Evolutionary conservation across 2,329 filamentous ascomycete species (phyloP), one percentile per base, ranked within the genome.

Genomic region (Trichoderma polysporum): DNA sequence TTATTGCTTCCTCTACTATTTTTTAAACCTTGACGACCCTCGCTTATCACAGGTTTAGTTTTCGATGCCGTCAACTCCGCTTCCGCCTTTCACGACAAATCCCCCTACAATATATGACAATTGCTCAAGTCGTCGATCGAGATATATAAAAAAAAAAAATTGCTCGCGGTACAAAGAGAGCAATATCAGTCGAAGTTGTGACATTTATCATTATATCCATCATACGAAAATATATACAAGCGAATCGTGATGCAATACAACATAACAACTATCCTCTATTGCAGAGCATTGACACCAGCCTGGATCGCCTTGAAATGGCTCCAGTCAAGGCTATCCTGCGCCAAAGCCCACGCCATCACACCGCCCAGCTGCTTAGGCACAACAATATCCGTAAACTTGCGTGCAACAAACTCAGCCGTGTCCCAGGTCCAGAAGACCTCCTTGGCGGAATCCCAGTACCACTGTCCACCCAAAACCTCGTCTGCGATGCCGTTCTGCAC

Each of bases 361-460:
- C 85, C 84, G 3, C 83, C 84, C 1, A 86, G 71, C 0, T 74
- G 74, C 66, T 79, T 77, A 19, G 74, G 73, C 25, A 73, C 70
- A 12, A 85, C 76, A 50, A 85, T 81, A 1, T 79, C 71, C 1
- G 76, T 69, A 54, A 86, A 82, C 75, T 87, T 87, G 52, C 75
- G 68, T 1, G 71, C 39, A 29, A 87, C 83, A 1, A 83, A 75
- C n/a, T 79, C 77, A 0, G 81, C 75, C 0, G 81, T 85, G 62
- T 87, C 85, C 82, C 83, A 87, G 1, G 82, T 82, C 85, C 84
- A 87, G 76, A 84, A 87, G 39, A 85, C 71, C 5, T 76, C 73
- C 25, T 79, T 78, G 2, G 73, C 69, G 0, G 74, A 35, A 68
- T 88, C 84, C 79, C 82, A 85, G 75, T 79, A 88, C 79, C 85